Evolutionary conservation across 192 early-diverging fungal genomes (phyloP).

Genomic region (Backusella macrospora): DNA sequence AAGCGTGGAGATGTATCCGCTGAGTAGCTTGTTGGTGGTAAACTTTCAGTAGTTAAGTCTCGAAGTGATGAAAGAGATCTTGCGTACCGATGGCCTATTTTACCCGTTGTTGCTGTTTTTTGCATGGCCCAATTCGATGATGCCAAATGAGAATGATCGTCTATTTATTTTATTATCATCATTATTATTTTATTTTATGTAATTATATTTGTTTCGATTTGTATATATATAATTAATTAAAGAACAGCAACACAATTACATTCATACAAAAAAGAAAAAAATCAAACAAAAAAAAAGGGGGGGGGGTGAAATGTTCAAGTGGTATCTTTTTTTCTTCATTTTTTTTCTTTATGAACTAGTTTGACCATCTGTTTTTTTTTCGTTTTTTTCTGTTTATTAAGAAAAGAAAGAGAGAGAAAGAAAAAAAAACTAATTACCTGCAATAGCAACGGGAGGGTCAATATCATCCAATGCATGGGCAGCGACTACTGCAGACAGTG

Average conservation of each 20-base stretch:
- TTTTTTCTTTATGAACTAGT: background rate
- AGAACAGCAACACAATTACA: background rate
- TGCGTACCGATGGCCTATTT: background rate
- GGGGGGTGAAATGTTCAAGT: too few species aligned
- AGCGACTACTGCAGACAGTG: slow-evolving; percentile 29
- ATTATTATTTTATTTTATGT: slow-evolving; percentile 3
- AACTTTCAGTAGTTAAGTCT: background rate
- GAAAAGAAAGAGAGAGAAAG: background rate
- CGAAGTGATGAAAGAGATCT: background rate
- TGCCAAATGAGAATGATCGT: slow-evolving; percentile 1
- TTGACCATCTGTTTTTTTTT: background rate
- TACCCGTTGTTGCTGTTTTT: background rate
- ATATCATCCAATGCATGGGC: slow-evolving; percentile 33
- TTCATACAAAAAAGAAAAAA: background rate
- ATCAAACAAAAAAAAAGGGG: background rate
- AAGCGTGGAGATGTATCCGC: background rate
- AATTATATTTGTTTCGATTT: background rate
- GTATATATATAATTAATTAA: slow-evolving; percentile 2
- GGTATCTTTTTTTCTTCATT: background rate
- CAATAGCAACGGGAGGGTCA: background rate
- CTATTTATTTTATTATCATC: background rate
- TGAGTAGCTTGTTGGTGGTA: background rate
- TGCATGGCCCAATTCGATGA: background rate
- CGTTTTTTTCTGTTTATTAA: slow-evolving; percentile 6
- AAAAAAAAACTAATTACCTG: slow-evolving; percentile 12